Percentiles rank a stretch among this genome's conserved stretches.
Evolutionary conservation across 495 filamentous ascomycete species (phyloP).

Genomic region (Xylaria venustula): DNA sequence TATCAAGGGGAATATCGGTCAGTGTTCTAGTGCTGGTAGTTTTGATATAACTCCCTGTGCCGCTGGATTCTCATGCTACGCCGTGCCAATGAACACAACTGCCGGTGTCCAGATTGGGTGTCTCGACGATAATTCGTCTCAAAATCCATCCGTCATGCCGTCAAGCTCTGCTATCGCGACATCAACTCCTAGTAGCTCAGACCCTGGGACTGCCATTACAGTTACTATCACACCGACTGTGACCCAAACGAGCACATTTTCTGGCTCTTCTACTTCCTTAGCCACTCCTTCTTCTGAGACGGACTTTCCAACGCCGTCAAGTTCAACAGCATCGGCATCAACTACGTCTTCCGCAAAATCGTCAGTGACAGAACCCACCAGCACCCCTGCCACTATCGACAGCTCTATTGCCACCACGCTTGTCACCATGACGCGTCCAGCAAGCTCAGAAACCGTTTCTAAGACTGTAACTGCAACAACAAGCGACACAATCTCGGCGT

Average conservation of each 20-base stretch:
- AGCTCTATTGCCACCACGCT: conserved; percentile 4
- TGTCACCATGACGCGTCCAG: conserved; percentile 4
- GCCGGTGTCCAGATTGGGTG: conserved; percentile 39
- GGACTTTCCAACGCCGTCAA: background rate
- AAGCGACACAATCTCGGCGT: background rate
- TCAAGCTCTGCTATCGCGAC: conserved; percentile 3
- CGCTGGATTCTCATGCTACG: conserved; percentile 34
- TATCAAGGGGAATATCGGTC: conserved; percentile 33
- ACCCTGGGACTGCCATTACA: background rate
- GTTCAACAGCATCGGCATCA: conserved; percentile 1
- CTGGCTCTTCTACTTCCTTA: background rate
- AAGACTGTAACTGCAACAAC: background rate
- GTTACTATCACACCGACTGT: conserved; percentile 7
- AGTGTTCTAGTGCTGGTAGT: conserved; percentile 26
- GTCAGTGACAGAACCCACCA: background rate
- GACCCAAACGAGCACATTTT: conserved; percentile 4
- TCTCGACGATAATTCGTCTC: conserved; percentile 10
- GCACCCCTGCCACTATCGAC: background rate
- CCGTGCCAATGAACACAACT: conserved; percentile 40
- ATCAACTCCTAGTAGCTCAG: background rate
- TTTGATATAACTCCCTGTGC: conserved; percentile 34
- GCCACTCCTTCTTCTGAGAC: conserved; percentile 3
- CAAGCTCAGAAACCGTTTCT: conserved; percentile 2
- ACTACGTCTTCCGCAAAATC: background rate
- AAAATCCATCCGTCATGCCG: conserved; percentile 6